Conservation (phyloP, 1,284 basidiomycete genomes). For the Anthracocystis setariae region DNA sequence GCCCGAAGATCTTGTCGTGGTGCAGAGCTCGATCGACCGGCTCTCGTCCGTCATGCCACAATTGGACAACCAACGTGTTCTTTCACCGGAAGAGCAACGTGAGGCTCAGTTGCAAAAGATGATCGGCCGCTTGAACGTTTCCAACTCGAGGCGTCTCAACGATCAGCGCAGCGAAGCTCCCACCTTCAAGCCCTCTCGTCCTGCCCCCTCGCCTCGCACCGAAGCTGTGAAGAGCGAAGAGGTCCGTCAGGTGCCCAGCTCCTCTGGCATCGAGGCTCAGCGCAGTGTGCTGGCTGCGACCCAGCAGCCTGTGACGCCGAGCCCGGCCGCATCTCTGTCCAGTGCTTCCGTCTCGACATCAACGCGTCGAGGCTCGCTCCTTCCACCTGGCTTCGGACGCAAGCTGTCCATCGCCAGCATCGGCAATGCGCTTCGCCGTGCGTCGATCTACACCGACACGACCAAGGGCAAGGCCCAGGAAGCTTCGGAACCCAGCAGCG, state of each 20-base stretch:
- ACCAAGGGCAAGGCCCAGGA: slow-evolving; percentile 30
- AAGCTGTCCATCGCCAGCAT: slow-evolving; percentile 44
- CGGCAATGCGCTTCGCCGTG: slow-evolving; percentile 32
- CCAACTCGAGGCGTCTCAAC: slow-evolving; percentile 36
- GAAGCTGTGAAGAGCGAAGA: background rate
- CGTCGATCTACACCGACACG: slow-evolving; percentile 32
- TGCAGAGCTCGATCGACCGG: slow-evolving; percentile 52
- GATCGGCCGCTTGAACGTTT: slow-evolving; percentile 28
- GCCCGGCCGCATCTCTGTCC: slow-evolving; percentile 16
- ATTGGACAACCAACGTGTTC: slow-evolving; percentile 47
- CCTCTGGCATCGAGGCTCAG: background rate
- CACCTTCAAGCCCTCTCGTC: slow-evolving; percentile 17
- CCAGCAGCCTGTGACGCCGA: slow-evolving; percentile 22
- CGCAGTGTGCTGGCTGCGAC: slow-evolving; percentile 5
- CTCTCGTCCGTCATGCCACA: slow-evolving; percentile 52
- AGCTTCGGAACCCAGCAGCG: background rate
- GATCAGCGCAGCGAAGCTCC: slow-evolving; percentile 47
- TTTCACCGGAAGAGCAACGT: slow-evolving; percentile 37
- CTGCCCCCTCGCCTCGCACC: slow-evolving; percentile 18
- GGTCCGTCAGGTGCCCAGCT: slow-evolving; percentile 1
- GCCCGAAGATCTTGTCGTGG: slow-evolving; percentile 48
- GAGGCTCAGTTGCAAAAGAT: slow-evolving; percentile 33
- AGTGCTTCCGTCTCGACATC: slow-evolving; percentile 8
- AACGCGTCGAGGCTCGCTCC: slow-evolving; percentile 19
- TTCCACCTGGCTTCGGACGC: slow-evolving; percentile 20